These are phyloP conservation scores for Trametes pubescens DNA, from an alignment of 1,284 basidiomycete genomes.

Conservation along the genomic window DNA sequence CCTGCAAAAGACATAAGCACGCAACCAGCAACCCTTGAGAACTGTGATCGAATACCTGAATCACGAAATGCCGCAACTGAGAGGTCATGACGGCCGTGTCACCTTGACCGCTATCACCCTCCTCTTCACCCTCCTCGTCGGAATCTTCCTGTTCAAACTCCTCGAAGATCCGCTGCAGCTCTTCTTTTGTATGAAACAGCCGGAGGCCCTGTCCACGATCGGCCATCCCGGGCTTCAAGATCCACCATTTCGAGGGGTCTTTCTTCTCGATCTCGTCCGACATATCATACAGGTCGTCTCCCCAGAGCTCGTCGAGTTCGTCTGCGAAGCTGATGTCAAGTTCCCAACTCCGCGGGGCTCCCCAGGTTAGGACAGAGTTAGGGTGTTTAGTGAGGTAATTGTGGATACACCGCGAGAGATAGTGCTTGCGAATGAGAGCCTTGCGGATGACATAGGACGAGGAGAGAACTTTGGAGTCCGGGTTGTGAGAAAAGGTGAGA, in stretches of 20 bases:
- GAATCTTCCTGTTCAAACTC: slow-evolving; percentile 78
- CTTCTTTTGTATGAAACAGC: slow-evolving; percentile 84
- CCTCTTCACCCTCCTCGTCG: slow-evolving; percentile 49
- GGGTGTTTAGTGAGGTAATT: slow-evolving; percentile 81
- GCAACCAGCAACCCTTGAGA: background rate
- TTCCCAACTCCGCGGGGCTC: slow-evolving; percentile 85
- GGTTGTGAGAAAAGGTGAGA: slow-evolving; percentile 56
- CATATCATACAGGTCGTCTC: slow-evolving; percentile 94
- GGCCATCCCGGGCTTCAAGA: slow-evolving; percentile 97
- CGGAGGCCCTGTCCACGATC: slow-evolving; percentile 96
- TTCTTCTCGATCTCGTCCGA: slow-evolving; percentile 64
- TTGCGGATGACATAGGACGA: slow-evolving; percentile 93
- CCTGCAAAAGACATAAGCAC: slow-evolving; percentile 55
- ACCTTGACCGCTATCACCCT: slow-evolving; percentile 41
- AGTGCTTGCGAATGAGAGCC: slow-evolving; percentile 95
- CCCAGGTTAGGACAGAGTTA: slow-evolving; percentile 58
- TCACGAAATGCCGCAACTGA: slow-evolving; percentile 95
- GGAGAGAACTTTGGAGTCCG: slow-evolving; percentile 59
- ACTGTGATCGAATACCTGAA: slow-evolving; percentile 70
- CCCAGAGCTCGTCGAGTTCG: slow-evolving; percentile 94
- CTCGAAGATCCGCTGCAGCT: slow-evolving; percentile 82
- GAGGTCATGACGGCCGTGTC: slow-evolving; percentile 79
- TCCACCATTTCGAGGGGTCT: slow-evolving; percentile 76
- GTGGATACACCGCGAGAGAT: slow-evolving; percentile 81
- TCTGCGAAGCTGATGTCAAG: slow-evolving; percentile 93